Base-by-base conservation (phyloP, 2,329 filamentous ascomycete species). In the Septoria linicola region DNA sequence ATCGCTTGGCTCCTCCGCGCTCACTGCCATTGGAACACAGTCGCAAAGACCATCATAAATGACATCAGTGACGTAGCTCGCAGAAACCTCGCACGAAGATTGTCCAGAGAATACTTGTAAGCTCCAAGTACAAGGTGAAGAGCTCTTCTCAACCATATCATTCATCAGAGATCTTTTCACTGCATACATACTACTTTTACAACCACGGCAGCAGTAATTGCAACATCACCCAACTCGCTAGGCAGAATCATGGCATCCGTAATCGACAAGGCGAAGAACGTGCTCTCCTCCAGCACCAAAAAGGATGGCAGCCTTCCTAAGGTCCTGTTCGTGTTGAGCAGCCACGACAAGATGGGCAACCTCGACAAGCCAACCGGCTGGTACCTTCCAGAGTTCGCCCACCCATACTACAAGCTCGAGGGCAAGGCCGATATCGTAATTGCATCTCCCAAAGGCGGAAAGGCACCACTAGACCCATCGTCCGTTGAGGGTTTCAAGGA, bases 361-460 rank as follows among this genome's bases (percentile, higher is more conserved):
- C 68, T 66, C 37, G 67, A 69, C 56, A 69, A 72, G 48, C 77
- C 78, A 8, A 88, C 85, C 0, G 86, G 86, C 58, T 89, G 85
- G 85, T 89, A 81, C 65, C 72, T 89, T 8, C 68, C 69, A 2
- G 69, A 68, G 41, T 62, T 66, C 31, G 66, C 67, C 0, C 67
- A 71, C 53, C 69, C 70, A 11, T 72, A 70, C 63, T 65, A 72
- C 61, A 65, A 68, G 48, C 63, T 72, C 5, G 65, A 57, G 46
- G 59, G 59, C 54, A 67, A 70, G 44, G 62, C 64, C 48, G 66
- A 70, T 39, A 70, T 72, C 52, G 68, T 65, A 7, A 60, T 72
- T n/a, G 69, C 69, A 23, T 71, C 70, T 2, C 70, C 69, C 10
- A 67, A 68, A 41, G 70, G 70, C 25, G 69, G 70, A 17, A 67